Evolutionary conservation across 257 asterid genomes (phyloP), one percentile per base, ranked within the genome.

Genomic region (Solanum sejunctum): DNA sequence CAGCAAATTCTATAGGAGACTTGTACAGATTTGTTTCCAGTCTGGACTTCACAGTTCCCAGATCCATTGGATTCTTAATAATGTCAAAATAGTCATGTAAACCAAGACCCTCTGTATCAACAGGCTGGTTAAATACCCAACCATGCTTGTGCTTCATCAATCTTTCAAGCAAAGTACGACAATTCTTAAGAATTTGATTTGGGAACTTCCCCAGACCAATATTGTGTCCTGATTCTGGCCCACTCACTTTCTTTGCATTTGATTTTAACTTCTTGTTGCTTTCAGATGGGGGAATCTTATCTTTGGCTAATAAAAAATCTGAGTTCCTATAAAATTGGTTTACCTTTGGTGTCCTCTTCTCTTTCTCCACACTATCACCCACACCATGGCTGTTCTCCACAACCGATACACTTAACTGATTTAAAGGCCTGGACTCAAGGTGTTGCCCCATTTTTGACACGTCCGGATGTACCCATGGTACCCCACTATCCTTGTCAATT

Each of bases 111-210:
- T 86, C 93, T 5, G 93, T 83, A 88, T 95, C 95, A 56, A 95
- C 99, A 2, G 99, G 98, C 88, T 87, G 90, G 86, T 91, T 89
- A 84, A 95, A 95, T 85, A 95, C 99, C 99, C 99, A 95, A 43
- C 91, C 97, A 84, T 91, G 98, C 89, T 95, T 95, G 90, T 95
- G 99, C 94, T 94, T 95, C 94, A 93, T 92, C 91, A 95, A 87
- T 85, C 92, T 91, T 89, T 95, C 97, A 61, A 95, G 89, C 84
- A 94, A 86, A 12, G 85, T 80, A 39, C 75, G 87, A 84, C 99
- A 94, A 70, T 84, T 94, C 90, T 94, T 95, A 57, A 91, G 51
- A 15, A 91, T 86, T 78, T 91, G 92, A 84, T 73, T 92, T 7
- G 98, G 88, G 81, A 93, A 90, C 85, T 85, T 93, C 61, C 66